Base-by-base conservation (phyloP, 192 early-diverging fungal species). In the Linnemannia hyalina region DNA sequence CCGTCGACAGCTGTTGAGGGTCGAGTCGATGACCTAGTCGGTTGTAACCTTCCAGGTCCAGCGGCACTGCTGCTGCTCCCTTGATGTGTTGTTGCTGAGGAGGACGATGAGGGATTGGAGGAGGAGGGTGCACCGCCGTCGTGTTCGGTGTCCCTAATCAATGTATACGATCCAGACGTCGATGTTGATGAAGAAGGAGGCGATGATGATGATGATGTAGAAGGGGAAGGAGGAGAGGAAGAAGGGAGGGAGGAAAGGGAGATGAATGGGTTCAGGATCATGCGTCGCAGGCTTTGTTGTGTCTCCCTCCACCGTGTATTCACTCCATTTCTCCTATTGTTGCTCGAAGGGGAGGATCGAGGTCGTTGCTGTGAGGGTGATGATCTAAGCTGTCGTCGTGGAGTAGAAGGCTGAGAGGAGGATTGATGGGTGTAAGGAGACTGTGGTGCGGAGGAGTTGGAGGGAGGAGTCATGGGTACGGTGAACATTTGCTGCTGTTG, bases 1-100 rank as follows among this genome's bases (percentile, higher is more conserved):
- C 92, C 92, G 75, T 93, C 91, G n/a, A 60, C 55, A 65, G 87
- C 88, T 18, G 83, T 80, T 7, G 83, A 41, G 22, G 88, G 81
- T 22, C 88, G 76, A 70, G 88, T 76, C 10, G 82, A 89, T 15
- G 83, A 29, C 13, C 42, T 44, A 0, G 42, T 18, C 26, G 29
- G 44, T 13, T 65, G 44, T 41, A 26, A 3, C 18, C 54, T 16
- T 6, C 22, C 38, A 11, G 41, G 13, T 15, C 26, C 26, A 32
- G 60, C 8, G 60, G 60, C 60, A 65, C 60, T 65, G 60, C 60
- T 32, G 55, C 13, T 13, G 11, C n/a, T 32, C 11, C 11, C 26
- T 26, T 6, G 29, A 4, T 41, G 15, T 13, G 40, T 60, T 44
- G 54, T 80, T 32, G 52, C 2, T 8, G 81, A 38, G 20, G 80